These are phyloP conservation scores for Fusarium aywerte DNA, from an alignment of 2,329 filamentous ascomycete species.

Conservation along the genomic window DNA sequence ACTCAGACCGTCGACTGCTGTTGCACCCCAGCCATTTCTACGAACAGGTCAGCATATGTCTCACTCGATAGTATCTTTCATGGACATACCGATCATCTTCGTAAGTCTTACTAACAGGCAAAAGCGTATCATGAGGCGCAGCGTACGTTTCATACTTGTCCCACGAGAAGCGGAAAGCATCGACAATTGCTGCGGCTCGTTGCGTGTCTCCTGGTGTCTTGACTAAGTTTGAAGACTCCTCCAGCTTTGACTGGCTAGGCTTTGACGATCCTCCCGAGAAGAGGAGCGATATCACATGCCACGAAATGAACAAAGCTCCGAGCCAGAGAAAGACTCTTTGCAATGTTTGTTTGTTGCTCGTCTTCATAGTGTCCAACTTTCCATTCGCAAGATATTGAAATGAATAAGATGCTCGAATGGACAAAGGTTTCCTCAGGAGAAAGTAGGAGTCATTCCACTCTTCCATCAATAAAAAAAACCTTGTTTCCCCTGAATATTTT, in stretches of 20 bases:
- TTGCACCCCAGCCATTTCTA: constrained; percentile 41
- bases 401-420: fast-evolving
- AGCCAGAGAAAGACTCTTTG: constrained; percentile 17
- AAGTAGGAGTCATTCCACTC: background rate
- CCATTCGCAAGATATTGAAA: fast-evolving
- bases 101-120: constrained; percentile 12
- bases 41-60: fast-evolving
- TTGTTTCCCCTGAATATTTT: background rate
- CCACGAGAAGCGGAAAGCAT: constrained; percentile 37
- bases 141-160: constrained; percentile 34
- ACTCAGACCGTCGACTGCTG: constrained; percentile 36
- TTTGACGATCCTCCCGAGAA: background rate
- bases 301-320: constrained; percentile 7
- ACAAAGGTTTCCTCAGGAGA: background rate
- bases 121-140: constrained; percentile 33
- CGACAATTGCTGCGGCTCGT: constrained; percentile 19
- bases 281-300: background rate
- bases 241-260: background rate
- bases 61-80: fast-evolving
- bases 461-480: too few relatives aligned
- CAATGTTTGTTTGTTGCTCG: background rate
- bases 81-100: constrained; percentile 32
- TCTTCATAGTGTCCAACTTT: background rate
- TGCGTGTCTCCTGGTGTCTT: background rate
- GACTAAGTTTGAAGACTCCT: background rate